These are phyloP conservation scores for Fomitopsis betulina DNA, from an alignment of 1,284 basidiomycete genomes.

Conservation along the genomic window DNA sequence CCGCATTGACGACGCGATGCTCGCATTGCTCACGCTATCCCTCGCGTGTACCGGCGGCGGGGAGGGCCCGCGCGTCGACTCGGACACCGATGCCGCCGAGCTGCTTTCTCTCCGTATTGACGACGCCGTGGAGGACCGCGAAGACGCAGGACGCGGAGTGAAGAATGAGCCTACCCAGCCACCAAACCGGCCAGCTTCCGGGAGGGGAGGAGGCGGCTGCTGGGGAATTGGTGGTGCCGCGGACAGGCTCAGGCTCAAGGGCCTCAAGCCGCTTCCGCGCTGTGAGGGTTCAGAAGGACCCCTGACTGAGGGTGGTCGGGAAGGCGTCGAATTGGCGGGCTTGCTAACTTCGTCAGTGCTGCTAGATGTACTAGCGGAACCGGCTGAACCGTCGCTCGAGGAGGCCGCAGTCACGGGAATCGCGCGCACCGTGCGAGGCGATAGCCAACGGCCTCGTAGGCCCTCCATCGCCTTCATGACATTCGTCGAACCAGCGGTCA, in stretches of 20 bases:
- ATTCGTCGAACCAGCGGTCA: slow-evolving; percentile 71
- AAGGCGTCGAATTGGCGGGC: slow-evolving; percentile 23
- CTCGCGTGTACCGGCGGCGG: slow-evolving; percentile 1
- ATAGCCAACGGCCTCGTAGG: slow-evolving; percentile 70
- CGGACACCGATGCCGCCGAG: neutral
- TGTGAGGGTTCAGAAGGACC: slow-evolving; percentile 2
- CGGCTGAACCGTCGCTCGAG: slow-evolving; percentile 11
- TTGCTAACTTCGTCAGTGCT: slow-evolving; percentile 46
- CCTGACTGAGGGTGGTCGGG: slow-evolving; percentile 10
- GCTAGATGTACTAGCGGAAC: slow-evolving; percentile 24
- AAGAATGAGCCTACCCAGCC: slow-evolving; percentile 35
- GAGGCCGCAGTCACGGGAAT: slow-evolving; percentile 8
- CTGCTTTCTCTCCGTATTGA: slow-evolving; percentile 5
- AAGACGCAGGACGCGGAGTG: slow-evolving; percentile 28
- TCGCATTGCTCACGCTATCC: neutral
- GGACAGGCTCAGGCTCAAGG: slow-evolving; percentile 27
- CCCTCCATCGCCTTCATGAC: slow-evolving; percentile 88
- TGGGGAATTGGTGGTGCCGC: slow-evolving; percentile 28
- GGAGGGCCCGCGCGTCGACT: neutral
- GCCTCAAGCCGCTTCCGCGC: slow-evolving; percentile 20
- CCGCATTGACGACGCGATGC: neutral
- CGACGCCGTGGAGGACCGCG: slow-evolving; percentile 24
- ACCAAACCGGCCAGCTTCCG: slow-evolving; percentile 28
- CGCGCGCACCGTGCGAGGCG: slow-evolving; percentile 29
- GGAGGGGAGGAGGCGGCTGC: slow-evolving; percentile 21